Percentiles rank a stretch among this genome's conserved stretches.
Conservation (phyloP, 306 rosid genomes). For the Cucumis sativus region Cucumber_9930_V3 NC_026659.2:3398001-3398500, state of each 20-base stretch:
- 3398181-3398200: not conserved
- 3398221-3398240: slow-evolving; percentile 62
- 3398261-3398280: slow-evolving; percentile 87
- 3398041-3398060: too few species aligned
- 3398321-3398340: slow-evolving; percentile 51
- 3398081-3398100: too few species aligned
- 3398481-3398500: too few species aligned
- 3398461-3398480: too few species aligned
- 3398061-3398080: too few species aligned
- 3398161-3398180: not conserved
- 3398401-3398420: not conserved
- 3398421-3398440: too few species aligned
- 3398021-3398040: too few species aligned
- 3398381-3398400: not conserved
- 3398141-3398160: not conserved
- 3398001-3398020: too few species aligned
- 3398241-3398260: slow-evolving; percentile 54
- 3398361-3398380: not conserved
- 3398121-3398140: not conserved
- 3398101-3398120: too few species aligned
- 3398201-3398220: slow-evolving; percentile 21
- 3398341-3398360: slow-evolving; percentile 17
- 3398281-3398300: slow-evolving; percentile 74
- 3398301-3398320: slow-evolving; percentile 81
- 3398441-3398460: too few species aligned